These are phyloP conservation scores for Phytophthora megakarya DNA, from an alignment of 352 stramenopile genomes.

Conservation along the genomic window DNA sequence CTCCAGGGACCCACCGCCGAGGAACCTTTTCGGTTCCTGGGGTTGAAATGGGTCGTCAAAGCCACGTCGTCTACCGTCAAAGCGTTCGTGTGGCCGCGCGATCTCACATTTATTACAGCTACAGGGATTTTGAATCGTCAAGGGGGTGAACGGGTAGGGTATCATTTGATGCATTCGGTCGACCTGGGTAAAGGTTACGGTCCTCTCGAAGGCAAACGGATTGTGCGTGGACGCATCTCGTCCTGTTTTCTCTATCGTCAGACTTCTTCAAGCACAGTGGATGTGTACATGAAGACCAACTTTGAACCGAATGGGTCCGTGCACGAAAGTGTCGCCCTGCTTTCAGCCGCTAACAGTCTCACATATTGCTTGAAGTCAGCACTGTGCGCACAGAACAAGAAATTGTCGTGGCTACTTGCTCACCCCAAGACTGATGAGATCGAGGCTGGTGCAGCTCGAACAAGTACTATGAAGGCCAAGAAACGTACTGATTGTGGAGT, in stretches of 20 bases:
- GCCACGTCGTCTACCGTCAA: conserved; percentile 33
- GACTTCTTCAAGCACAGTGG: conserved; percentile 37
- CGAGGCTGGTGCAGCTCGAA: conserved; percentile 19
- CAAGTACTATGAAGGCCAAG: conserved; percentile 21
- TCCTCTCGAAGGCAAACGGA: conserved; percentile 33
- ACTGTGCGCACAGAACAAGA: conserved; percentile 57
- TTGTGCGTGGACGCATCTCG: conserved; percentile 49
- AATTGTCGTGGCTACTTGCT: conserved; percentile 49
- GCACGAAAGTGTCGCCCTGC: conserved; percentile 33
- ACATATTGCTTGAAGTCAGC: conserved; percentile 41
- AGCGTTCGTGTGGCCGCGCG: conserved; percentile 45
- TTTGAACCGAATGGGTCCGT: conserved; percentile 47
- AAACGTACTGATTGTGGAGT: conserved; percentile 39
- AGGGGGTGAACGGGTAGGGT: conserved; percentile 54
- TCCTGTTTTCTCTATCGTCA: conserved; percentile 54
- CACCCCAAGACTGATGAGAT: conserved; percentile 29
- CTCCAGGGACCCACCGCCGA: conserved; percentile 37
- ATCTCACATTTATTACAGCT: conserved; percentile 51
- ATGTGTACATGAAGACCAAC: conserved; percentile 58
- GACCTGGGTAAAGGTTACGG: conserved; percentile 39
- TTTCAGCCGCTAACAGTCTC: conserved; percentile 42
- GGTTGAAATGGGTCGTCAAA: conserved; percentile 51
- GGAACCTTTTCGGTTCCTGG: conserved; percentile 52
- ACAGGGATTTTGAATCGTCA: conserved; percentile 50
- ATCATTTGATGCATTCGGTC: conserved; percentile 60